Percentiles rank a stretch among this genome's conserved stretches.
Conservation (phyloP, 2,329 filamentous ascomycete genomes). For the Apiospora malaysiana region DNA sequence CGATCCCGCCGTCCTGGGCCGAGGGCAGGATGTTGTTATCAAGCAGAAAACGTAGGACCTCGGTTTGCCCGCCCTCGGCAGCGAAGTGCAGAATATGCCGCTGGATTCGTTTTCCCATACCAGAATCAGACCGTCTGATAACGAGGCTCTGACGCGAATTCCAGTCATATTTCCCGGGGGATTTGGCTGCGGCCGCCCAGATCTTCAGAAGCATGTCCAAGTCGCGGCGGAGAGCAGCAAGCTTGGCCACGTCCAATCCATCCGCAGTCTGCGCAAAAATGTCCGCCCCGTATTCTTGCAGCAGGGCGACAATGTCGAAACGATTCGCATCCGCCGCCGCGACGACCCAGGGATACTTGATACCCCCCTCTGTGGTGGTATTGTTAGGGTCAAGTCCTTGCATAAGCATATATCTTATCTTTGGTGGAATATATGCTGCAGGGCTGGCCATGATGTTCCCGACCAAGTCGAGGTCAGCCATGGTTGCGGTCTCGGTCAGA, state of each 20-base stretch:
- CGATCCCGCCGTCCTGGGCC: too few species aligned
- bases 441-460: not conserved
- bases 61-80: too few species aligned
- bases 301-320: not conserved
- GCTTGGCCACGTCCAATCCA: not conserved
- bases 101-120: too few species aligned
- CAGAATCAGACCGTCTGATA: too few species aligned
- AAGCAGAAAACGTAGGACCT: too few species aligned
- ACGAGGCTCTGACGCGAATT: too few species aligned
- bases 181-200: not conserved
- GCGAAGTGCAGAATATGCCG: too few species aligned
- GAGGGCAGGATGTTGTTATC: too few species aligned
- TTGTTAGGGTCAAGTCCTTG: not conserved
- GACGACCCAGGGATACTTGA: too few species aligned
- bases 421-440: not conserved
- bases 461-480: not conserved
- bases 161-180: too few species aligned
- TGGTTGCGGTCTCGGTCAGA: not conserved
- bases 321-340: too few species aligned
- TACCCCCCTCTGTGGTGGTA: too few species aligned
- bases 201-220: not conserved
- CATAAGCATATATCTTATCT: not conserved
- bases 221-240: not conserved
- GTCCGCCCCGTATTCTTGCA: not conserved
- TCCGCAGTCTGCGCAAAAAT: not conserved